phyloP scores from a whole-genome alignment of 495 filamentous ascomycete species.

The Hypoxylon crocopeplum region DNA sequence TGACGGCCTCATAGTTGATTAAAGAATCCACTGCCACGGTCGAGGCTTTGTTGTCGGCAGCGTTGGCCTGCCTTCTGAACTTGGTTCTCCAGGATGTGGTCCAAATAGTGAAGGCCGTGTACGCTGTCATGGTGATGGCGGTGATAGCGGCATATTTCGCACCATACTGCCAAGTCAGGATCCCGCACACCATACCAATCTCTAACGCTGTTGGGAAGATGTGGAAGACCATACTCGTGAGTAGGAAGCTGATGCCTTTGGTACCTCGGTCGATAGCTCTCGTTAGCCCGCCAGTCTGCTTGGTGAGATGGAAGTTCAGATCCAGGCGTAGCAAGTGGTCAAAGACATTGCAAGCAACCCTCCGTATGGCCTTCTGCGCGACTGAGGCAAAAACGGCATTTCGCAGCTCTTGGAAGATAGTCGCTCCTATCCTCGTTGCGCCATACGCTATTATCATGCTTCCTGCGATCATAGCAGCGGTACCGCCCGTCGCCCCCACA shows the following conservation, averaged over 20 bases:
- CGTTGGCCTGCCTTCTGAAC: conserved; percentile 92
- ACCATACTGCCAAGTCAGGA: conserved; percentile 92
- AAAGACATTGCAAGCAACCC: conserved; percentile 90
- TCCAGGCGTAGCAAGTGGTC: conserved; percentile 88
- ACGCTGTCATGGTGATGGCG: conserved; percentile 86
- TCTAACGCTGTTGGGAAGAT: conserved; percentile 93
- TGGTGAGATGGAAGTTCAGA: conserved; percentile 89
- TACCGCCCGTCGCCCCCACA: conserved; percentile 80
- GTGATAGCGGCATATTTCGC: conserved; percentile 91
- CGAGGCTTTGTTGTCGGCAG: conserved; percentile 92
- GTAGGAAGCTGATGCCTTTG: conserved; percentile 95
- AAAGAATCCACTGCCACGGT: conserved; percentile 95
- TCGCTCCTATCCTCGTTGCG: conserved; percentile 82
- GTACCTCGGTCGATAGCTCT: conserved; percentile 96
- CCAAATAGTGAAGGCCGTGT: conserved; percentile 91
- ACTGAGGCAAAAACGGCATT: conserved; percentile 98
- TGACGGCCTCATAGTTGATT: conserved; percentile 98
- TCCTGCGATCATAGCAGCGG: conserved; percentile 86
- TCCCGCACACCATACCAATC: conserved; percentile 94
- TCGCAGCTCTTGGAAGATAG: conserved; percentile 86
- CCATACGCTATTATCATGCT: conserved; percentile 94
- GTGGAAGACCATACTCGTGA: conserved; percentile 98
- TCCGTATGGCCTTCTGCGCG: conserved; percentile 93
- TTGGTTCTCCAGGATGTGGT: conserved; percentile 97
- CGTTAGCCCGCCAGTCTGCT: conserved; percentile 93